Conservation (phyloP, 169 alveolate genomes). For the Eimeria necatrix region DNA sequence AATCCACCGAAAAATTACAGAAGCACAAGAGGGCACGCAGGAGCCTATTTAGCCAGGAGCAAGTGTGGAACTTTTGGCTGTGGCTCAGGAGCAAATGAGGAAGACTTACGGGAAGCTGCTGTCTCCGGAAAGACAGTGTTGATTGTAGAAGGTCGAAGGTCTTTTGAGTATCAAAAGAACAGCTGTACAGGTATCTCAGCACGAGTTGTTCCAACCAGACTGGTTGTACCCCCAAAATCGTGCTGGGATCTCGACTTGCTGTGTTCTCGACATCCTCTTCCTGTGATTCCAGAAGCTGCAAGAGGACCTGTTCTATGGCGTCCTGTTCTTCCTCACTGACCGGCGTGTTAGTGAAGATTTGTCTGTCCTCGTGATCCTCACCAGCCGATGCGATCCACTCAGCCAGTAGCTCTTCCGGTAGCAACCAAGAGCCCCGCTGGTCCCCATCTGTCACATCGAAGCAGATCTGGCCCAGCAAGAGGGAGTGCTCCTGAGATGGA, state of each 20-base stretch:
- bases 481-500: background rate
- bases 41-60: too few species aligned
- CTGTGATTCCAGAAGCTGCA: background rate
- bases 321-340: conserved; percentile 60
- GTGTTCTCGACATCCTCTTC: background rate
- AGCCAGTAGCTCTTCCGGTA: conserved; percentile 49
- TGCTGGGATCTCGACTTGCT: background rate
- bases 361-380: conserved; percentile 53
- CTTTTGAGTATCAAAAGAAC: too few species aligned
- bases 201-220: conserved; percentile 62
- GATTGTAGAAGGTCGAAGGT: too few species aligned
- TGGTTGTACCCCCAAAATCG: conserved; percentile 4
- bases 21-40: too few species aligned
- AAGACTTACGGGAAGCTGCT: too few species aligned
- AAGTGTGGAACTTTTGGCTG: too few species aligned
- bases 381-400: background rate
- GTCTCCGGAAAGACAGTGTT: too few species aligned
- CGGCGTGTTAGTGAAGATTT: conserved; percentile 52
- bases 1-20: too few species aligned
- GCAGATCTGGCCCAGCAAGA: conserved; percentile 43
- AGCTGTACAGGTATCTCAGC: background rate
- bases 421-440: conserved; percentile 55
- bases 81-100: too few species aligned
- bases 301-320: conserved; percentile 60
- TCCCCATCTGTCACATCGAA: conserved; percentile 38